Conservation (phyloP, 2,329 filamentous ascomycete genomes). For the Hypoxylon sp. region DNA sequence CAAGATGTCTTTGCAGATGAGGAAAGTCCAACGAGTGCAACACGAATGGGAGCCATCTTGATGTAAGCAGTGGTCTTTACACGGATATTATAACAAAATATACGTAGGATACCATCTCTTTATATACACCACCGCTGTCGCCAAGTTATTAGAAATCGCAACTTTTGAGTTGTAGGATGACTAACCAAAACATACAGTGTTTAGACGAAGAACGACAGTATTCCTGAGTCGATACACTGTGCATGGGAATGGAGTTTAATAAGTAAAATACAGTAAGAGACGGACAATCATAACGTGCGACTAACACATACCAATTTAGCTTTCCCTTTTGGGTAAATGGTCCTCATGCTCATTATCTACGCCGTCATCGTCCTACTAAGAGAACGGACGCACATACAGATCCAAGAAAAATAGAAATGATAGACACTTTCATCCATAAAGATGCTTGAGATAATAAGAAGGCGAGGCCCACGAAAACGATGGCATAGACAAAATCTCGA, state of each 20-base stretch:
- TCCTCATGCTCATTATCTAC: conserved; percentile 32
- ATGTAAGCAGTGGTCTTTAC: conserved; percentile 6
- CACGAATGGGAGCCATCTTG: conserved; percentile 65
- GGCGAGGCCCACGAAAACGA: conserved; percentile 16
- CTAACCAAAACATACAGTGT: conserved; percentile 22
- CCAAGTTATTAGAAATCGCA: conserved; percentile 30
- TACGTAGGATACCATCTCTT: background rate
- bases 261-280: background rate
- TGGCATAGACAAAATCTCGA: conserved; percentile 17
- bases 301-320: conserved; percentile 7
- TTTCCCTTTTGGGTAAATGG: conserved; percentile 45
- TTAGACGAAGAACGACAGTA: background rate
- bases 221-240: background rate
- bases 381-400: conserved; percentile 17
- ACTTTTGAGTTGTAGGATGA: conserved; percentile 1
- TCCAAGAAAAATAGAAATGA: conserved; percentile 22
- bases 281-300: background rate
- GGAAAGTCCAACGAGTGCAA: conserved; percentile 72
- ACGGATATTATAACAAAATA: background rate
- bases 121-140: conserved; percentile 9
- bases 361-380: conserved; percentile 3
- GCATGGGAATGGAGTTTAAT: background rate
- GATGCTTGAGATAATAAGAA: conserved; percentile 17
- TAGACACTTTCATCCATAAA: conserved; percentile 18
- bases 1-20: conserved; percentile 66